phyloP scores from a whole-genome alignment of 192 early-diverging fungal genomes.

The Geranomyces variabilis region DNA sequence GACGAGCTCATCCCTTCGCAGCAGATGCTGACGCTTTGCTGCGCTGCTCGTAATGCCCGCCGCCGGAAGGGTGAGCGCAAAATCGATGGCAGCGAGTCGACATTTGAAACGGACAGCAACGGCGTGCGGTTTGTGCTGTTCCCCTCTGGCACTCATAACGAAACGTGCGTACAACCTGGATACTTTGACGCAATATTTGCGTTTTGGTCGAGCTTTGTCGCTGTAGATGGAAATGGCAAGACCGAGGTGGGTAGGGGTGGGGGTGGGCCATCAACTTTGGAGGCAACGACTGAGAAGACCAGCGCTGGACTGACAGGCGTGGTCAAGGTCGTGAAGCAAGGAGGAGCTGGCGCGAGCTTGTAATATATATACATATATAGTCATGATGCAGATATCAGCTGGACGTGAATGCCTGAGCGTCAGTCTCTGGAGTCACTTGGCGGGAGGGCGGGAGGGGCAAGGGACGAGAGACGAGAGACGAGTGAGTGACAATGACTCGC shows the following conservation, averaged over 20 bases:
- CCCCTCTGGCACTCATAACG: conserved; percentile 86
- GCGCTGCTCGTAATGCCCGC: conserved; percentile 53
- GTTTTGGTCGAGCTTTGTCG: conserved; percentile 45
- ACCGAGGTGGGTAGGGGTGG: too few relatives aligned
- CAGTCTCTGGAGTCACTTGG: too few relatives aligned
- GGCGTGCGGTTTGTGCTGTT: conserved; percentile 57
- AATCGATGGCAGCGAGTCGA: conserved; percentile 16
- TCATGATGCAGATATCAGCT: too few relatives aligned
- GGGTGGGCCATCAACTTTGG: too few relatives aligned
- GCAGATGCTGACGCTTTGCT: conserved; percentile 83
- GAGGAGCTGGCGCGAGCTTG: neutral
- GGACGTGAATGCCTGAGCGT: too few relatives aligned
- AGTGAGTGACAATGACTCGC: too few relatives aligned
- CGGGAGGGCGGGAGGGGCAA: too few relatives aligned
- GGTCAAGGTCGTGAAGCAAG: neutral
- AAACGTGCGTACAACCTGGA: conserved; percentile 80
- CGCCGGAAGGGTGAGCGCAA: conserved; percentile 23
- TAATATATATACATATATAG: too few relatives aligned
- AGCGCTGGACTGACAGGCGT: neutral
- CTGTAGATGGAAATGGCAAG: neutral
- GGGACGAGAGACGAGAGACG: too few relatives aligned
- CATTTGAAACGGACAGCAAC: conserved; percentile 14
- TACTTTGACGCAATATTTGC: conserved; percentile 79
- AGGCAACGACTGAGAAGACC: neutral
- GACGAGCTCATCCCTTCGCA: conserved; percentile 88